Conservation (phyloP, 208 protist species). For the Trypanosoma cruzi region DNA sequence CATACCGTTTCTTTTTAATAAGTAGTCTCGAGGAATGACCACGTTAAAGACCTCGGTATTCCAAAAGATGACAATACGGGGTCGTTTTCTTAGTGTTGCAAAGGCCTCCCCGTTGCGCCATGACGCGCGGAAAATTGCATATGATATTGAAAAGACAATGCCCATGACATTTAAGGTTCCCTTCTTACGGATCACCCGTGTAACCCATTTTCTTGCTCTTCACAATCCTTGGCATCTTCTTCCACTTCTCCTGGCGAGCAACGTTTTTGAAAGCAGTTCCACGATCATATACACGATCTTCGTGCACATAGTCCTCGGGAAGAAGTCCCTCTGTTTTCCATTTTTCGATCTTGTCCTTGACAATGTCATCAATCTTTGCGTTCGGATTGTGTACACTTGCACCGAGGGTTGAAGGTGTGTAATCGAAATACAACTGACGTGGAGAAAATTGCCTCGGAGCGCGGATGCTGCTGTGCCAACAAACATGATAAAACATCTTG, state of each 20-base stretch:
- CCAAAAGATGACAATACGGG: background rate
- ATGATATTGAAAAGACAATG: background rate
- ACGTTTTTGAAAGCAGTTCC: constrained; percentile 81
- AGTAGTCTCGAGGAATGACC: background rate
- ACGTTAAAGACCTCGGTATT: background rate
- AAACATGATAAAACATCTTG: constrained; percentile 90
- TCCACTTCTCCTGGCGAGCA: constrained; percentile 83
- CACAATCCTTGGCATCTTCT: constrained; percentile 69
- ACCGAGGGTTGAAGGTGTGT: constrained; percentile 70
- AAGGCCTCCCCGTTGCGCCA: background rate
- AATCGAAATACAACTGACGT: constrained; percentile 91
- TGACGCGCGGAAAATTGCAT: background rate
- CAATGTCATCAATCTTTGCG: constrained; percentile 89
- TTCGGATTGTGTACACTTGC: constrained; percentile 58
- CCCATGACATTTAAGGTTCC: background rate
- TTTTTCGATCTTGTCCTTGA: constrained; percentile 92
- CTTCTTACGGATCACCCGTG: constrained; percentile 58
- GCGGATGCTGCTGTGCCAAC: constrained; percentile 85
- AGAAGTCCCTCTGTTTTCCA: constrained; percentile 90
- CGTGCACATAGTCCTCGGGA: constrained; percentile 88
- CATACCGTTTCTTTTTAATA: background rate
- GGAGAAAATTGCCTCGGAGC: constrained; percentile 84
- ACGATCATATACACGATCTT: constrained; percentile 84
- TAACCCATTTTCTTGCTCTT: constrained; percentile 86
- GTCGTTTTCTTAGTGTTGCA: background rate